These are phyloP conservation scores for Canavalia ensiformis DNA, from an alignment of 306 rosid genomes.

Conservation along the genomic window DNA sequence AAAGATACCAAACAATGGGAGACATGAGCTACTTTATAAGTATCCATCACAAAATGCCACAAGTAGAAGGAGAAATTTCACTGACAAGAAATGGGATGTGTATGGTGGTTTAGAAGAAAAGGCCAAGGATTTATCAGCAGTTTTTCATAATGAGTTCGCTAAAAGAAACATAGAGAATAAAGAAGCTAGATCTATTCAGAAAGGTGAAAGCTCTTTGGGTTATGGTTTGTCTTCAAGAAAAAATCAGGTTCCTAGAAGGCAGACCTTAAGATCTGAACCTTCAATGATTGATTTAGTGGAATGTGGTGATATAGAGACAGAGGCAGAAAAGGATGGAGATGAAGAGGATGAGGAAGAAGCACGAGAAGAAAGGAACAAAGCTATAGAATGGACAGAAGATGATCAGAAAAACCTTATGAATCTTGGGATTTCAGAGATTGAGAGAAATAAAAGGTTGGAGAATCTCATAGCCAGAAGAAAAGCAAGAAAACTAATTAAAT, in stretches of 20 bases:
- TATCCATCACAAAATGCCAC: constrained; percentile 52
- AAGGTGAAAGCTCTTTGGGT: constrained; percentile 49
- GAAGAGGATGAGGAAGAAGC: constrained; percentile 59
- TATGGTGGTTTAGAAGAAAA: constrained; percentile 50
- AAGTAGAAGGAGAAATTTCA: constrained; percentile 63
- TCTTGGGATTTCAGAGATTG: constrained; percentile 85
- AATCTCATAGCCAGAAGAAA: constrained; percentile 80
- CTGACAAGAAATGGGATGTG: constrained; percentile 54
- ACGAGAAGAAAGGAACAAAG: constrained; percentile 59
- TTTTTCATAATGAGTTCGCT: constrained; percentile 38
- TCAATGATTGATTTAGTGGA: constrained; percentile 45
- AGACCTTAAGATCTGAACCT: constrained; percentile 51
- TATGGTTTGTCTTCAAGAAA: constrained; percentile 33
- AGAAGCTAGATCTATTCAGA: constrained; percentile 19
- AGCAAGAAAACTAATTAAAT: constrained; percentile 56
- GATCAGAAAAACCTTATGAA: constrained; percentile 80
- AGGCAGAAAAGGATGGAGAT: constrained; percentile 47
- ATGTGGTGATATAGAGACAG: constrained; percentile 8
- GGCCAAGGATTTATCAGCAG: constrained; percentile 32
- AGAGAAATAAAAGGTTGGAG: constrained; percentile 82
- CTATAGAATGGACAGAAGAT: constrained; percentile 85
- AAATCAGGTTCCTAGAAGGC: constrained; percentile 17
- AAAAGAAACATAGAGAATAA: constrained; percentile 1
- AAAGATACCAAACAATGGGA: constrained; percentile 16
- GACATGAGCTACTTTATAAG: constrained; percentile 41